A percentile compares a stretch with the other conserved stretches of the same genome.
Conservation (phyloP, 2,329 filamentous ascomycete species). For the Trichoderma hamatum region DNA sequence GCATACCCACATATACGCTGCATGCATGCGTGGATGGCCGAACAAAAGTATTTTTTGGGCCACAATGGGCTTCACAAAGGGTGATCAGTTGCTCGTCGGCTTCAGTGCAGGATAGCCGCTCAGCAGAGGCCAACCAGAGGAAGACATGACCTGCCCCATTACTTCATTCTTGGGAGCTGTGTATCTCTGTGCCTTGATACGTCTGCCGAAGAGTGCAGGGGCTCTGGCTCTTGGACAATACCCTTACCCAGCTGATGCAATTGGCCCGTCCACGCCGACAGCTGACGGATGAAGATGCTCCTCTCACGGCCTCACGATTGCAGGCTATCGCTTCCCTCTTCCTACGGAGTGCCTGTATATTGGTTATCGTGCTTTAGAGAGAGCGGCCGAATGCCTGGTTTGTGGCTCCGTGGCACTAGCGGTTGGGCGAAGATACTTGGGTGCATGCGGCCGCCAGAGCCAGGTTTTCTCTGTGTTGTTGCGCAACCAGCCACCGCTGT, state of each 20-base stretch:
- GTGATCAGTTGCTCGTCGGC: conserved; percentile 3
- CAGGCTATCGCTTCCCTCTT: background rate
- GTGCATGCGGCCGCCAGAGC: conserved; percentile 1
- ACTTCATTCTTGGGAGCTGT: background rate
- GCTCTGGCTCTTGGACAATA: background rate
- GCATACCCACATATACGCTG: conserved; percentile 18
- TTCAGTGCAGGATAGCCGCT: conserved; percentile 9
- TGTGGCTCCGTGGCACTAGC: background rate
- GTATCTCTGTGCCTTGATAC: conserved; percentile 2
- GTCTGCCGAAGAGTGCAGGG: conserved; percentile 18
- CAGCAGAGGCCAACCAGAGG: conserved; percentile 12
- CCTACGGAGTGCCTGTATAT: background rate
- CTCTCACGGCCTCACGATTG: background rate
- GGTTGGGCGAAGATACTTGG: conserved; percentile 10
- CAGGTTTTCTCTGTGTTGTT: background rate
- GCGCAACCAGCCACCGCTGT: conserved; percentile 10
- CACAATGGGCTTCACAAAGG: conserved; percentile 9
- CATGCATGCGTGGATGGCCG: conserved; percentile 21
- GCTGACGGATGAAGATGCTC: background rate
- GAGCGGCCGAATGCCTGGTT: background rate
- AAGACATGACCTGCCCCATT: background rate
- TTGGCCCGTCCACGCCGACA: conserved; percentile 7
- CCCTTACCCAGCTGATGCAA: conserved; percentile 25
- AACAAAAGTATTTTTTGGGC: conserved; percentile 15
- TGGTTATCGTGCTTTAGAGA: background rate